Percentiles rank a stretch among this genome's conserved stretches.
These are phyloP conservation scores for Lonicera japonica DNA, from an alignment of 129 eudicot species.

Conservation along the genomic window DNA sequence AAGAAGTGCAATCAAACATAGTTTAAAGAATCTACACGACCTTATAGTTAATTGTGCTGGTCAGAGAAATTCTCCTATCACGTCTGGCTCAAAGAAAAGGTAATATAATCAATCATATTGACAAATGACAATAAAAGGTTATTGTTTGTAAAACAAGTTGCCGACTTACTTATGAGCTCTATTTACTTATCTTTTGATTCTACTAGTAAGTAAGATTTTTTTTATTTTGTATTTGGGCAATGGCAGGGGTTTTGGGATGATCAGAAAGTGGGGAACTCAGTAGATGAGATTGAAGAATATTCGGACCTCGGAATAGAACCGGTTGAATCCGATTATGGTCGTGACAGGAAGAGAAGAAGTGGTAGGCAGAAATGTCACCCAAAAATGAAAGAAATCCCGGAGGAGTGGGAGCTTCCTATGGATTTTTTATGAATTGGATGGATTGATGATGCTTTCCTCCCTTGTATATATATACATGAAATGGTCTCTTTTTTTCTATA, in stretches of 20 bases:
- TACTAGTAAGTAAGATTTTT: background rate
- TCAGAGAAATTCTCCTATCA: too few species aligned
- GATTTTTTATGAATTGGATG: slow-evolving; percentile 43
- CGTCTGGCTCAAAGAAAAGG: too few species aligned
- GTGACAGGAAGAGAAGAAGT: slow-evolving; percentile 18
- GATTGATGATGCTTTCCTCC: background rate
- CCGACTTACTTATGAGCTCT: background rate
- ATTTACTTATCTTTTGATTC: background rate
- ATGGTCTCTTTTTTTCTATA: background rate
- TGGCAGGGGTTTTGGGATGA: slow-evolving; percentile 65
- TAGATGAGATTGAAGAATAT: slow-evolving; percentile 35
- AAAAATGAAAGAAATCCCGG: slow-evolving; percentile 25
- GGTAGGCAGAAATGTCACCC: slow-evolving; percentile 16
- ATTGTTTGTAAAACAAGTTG: background rate
- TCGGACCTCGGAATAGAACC: slow-evolving; percentile 17
- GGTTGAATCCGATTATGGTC: slow-evolving; percentile 15
- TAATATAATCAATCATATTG: too few species aligned
- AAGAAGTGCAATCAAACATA: too few species aligned
- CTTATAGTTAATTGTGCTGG: too few species aligned
- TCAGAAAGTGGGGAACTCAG: slow-evolving; percentile 31
- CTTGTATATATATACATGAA: background rate
- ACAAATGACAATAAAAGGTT: too few species aligned
- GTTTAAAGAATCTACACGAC: too few species aligned
- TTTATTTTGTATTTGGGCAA: background rate
- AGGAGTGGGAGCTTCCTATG: slow-evolving; percentile 86